Evolutionary conservation across 768 basidiomycete species (phyloP).

Genomic region (Boletus sp.): DNA sequence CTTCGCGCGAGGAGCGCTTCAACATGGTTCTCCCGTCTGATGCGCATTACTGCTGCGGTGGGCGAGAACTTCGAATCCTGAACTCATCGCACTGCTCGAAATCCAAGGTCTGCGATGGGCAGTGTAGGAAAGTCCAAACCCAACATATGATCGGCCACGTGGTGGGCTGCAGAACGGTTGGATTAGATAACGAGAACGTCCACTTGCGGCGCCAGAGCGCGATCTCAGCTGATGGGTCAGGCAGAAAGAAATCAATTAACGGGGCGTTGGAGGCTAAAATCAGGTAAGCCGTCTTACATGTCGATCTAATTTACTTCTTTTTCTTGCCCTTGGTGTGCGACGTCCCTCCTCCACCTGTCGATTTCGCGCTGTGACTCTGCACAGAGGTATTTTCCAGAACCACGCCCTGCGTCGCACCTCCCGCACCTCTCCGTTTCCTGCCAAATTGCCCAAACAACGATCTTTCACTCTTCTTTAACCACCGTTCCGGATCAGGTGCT

Average conservation of each 20-base stretch:
- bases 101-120: neutral
- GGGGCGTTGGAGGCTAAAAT: slow-evolving; percentile 13
- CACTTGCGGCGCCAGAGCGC: slow-evolving; percentile 19
- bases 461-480: slow-evolving; percentile 85
- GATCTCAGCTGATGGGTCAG: slow-evolving; percentile 19
- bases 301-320: slow-evolving; percentile 51
- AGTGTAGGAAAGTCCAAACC: neutral
- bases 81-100: slow-evolving; percentile 1
- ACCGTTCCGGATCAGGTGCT: slow-evolving; percentile 81
- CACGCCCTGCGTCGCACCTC: slow-evolving; percentile 71
- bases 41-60: neutral
- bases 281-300: slow-evolving; percentile 20
- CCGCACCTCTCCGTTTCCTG: slow-evolving; percentile 52
- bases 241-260: slow-evolving; percentile 25
- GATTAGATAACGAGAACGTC: slow-evolving; percentile 31
- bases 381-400: slow-evolving; percentile 27
- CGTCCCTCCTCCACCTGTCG: slow-evolving; percentile 35
- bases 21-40: neutral
- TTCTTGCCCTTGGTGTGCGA: slow-evolving; percentile 59
- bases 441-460: slow-evolving; percentile 52
- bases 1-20: slow-evolving; percentile 6
- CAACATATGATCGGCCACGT: slow-evolving; percentile 12
- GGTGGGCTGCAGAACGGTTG: slow-evolving; percentile 8
- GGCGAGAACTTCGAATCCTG: neutral
- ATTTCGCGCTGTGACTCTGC: slow-evolving; percentile 33